Conservation (phyloP, 805 yeast species). For the Starmerella floris region DNA sequence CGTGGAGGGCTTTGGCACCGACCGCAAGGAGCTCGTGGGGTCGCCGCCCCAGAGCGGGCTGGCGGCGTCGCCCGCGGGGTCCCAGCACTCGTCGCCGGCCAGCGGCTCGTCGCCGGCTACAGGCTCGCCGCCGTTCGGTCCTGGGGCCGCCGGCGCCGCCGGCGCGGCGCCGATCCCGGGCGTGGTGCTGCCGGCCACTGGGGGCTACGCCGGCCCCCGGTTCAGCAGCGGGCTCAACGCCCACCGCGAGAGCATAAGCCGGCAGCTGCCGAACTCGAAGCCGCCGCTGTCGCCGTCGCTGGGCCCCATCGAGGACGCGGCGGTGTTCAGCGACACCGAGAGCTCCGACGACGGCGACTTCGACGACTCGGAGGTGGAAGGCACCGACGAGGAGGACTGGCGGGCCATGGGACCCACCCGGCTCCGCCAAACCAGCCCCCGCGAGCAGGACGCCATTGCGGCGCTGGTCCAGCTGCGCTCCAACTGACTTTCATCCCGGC, state of each 20-base stretch:
- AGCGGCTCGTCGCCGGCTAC: background rate
- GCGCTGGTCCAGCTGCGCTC: conserved; percentile 49
- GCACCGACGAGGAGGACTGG: conserved; percentile 98
- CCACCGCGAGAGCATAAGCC: conserved; percentile 20
- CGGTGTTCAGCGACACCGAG: conserved; percentile 21
- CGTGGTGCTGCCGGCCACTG: background rate
- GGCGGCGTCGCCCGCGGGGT: background rate
- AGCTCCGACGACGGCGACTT: conserved; percentile 24
- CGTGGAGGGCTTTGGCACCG: conserved; percentile 58
- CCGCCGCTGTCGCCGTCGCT: conserved; percentile 29
- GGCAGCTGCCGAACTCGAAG: conserved; percentile 20
- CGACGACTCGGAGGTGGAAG: conserved; percentile 20
- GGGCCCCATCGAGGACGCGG: conserved; percentile 16
- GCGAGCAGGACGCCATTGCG: conserved; percentile 47
- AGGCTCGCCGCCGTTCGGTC: background rate
- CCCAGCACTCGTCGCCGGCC: conserved; percentile 37
- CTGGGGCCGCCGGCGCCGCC: background rate
- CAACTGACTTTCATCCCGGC: conserved; percentile 7
- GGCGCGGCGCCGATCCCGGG: background rate
- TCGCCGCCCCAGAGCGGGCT: too few relatives aligned
- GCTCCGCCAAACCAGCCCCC: conserved; percentile 28
- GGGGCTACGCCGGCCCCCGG: background rate
- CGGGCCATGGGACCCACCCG: conserved; percentile 70
- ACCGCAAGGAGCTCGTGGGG: conserved; percentile 2
- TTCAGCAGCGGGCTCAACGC: background rate